Evolutionary conservation across 2,329 filamentous ascomycete genomes (phyloP), one percentile per base, ranked within the genome.

Genomic region (Phialophora chinensis): DNA sequence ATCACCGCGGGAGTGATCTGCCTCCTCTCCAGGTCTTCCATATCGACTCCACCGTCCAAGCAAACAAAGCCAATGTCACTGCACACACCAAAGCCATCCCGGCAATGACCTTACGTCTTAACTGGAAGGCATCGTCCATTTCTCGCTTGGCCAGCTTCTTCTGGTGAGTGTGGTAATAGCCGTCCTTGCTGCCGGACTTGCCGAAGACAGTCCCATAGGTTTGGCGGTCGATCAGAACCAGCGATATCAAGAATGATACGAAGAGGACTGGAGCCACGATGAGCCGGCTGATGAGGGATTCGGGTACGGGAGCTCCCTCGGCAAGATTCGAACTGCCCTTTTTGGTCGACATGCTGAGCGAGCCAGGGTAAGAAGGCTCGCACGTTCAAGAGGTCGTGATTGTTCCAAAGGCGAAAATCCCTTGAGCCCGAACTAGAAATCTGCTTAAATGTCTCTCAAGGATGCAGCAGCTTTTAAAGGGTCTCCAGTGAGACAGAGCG

Each of bases 241-340:
- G 84, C 1, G 88, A 90, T 69, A 90, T 54, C 50, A 91, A 75
- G 77, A 91, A 90, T 25, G 87, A 85, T 59, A 87, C 79, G 75
- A 90, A 86, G 69, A 87, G 82, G 68, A 91, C 71, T 7, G 89
- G 88, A 0, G 87, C 89, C 77, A 89, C 81, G 71, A 91, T 71
- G 23, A 81, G 20, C 20, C 72, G 71, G 20, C 62, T 64, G 62
- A 73, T 35, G 42, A 72, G 42, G 7, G 70, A 65, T 29, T 74
- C 72, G 27, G 64, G 8, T 38, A 59, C 27, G n/a, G 63, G 63
- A 10, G 57, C 29, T 20, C 55, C 29, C n/a, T 64, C 68, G 11
- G 58, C 20, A 2, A 38, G 10, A 20, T 38, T 20, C 27, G 62
- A 27, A 33, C 60, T 7, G 14, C 59, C 31, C 63, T 61, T 62